Percentiles rank a stretch among this genome's conserved stretches.
These are phyloP conservation scores for Pseudozyma pruni DNA, from an alignment of 1,284 basidiomycete species.

Conservation along the genomic window DNA sequence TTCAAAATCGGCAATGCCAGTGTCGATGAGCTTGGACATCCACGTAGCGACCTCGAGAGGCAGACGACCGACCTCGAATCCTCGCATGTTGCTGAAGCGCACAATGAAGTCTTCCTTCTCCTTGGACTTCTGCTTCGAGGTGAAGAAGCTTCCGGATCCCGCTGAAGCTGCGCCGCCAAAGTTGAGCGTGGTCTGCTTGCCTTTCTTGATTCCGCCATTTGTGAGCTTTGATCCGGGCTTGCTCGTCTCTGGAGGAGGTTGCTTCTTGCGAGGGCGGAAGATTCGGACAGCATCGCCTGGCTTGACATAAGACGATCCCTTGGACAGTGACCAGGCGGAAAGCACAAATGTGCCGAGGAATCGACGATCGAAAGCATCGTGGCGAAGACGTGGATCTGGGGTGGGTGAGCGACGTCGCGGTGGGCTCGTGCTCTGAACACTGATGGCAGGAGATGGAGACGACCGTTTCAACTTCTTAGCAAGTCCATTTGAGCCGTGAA, in stretches of 20 bases:
- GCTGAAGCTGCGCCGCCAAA: slow-evolving; percentile 27
- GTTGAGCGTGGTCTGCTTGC: slow-evolving; percentile 56
- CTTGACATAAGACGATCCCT: slow-evolving; percentile 57
- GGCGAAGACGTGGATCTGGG: slow-evolving; percentile 39
- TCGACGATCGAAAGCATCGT: slow-evolving; percentile 46
- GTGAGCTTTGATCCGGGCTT: slow-evolving; percentile 24
- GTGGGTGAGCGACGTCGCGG: slow-evolving; percentile 22
- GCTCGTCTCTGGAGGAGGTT: background rate
- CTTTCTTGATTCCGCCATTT: slow-evolving; percentile 21
- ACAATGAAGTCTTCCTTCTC: slow-evolving; percentile 62
- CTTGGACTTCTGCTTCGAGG: slow-evolving; percentile 39
- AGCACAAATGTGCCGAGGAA: slow-evolving; percentile 64
- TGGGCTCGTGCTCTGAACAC: background rate
- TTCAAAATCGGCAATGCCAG: slow-evolving; percentile 58
- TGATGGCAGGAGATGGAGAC: slow-evolving; percentile 10
- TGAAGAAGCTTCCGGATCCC: slow-evolving; percentile 8
- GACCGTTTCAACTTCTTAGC: slow-evolving; percentile 13
- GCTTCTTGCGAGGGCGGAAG: slow-evolving; percentile 54
- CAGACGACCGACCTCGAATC: slow-evolving; percentile 64
- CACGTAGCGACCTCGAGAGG: slow-evolving; percentile 60
- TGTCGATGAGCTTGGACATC: slow-evolving; percentile 64
- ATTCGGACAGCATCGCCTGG: slow-evolving; percentile 60
- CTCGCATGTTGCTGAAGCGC: slow-evolving; percentile 62
- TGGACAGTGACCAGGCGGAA: slow-evolving; percentile 63
- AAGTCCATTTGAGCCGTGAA: background rate